These are phyloP conservation scores for Erodium moschatum DNA, from an alignment of 441 rosid genomes.

Conservation along the genomic window DNA sequence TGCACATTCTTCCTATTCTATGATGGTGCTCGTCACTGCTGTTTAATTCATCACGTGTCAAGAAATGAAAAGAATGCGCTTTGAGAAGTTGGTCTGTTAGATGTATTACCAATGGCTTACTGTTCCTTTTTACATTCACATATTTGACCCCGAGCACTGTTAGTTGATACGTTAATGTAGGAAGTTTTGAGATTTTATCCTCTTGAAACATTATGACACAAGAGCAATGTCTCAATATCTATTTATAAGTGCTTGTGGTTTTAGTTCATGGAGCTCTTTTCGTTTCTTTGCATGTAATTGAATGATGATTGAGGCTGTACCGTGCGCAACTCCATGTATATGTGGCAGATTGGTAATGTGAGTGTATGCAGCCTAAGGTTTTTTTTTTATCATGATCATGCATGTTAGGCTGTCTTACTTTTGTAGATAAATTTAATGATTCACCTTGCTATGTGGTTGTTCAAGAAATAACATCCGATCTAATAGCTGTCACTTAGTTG, in stretches of 20 bases:
- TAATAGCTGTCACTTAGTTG: neutral
- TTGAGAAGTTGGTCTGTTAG: neutral
- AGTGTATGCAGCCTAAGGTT: neutral
- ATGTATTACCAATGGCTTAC: neutral
- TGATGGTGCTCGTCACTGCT: conserved; percentile 4
- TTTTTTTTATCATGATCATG: no score
- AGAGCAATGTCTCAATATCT: neutral
- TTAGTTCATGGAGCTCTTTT: neutral
- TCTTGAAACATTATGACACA: neutral
- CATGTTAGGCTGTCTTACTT: no score
- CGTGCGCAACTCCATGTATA: neutral
- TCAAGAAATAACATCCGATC: no score
- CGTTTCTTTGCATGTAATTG: neutral
- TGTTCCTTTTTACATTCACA: no score
- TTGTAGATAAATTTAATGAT: no score
- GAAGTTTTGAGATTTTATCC: neutral
- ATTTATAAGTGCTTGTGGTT: neutral
- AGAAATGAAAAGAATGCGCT: neutral
- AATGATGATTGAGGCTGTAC: neutral
- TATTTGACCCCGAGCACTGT: neutral
- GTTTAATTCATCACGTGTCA: neutral
- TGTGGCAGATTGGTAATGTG: conserved; percentile 3
- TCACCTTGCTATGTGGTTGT: no score
- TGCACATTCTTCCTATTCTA: neutral
- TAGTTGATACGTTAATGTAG: neutral